Conservation (phyloP, 148 eudicot species). For the Diospyros lotus region DNA sequence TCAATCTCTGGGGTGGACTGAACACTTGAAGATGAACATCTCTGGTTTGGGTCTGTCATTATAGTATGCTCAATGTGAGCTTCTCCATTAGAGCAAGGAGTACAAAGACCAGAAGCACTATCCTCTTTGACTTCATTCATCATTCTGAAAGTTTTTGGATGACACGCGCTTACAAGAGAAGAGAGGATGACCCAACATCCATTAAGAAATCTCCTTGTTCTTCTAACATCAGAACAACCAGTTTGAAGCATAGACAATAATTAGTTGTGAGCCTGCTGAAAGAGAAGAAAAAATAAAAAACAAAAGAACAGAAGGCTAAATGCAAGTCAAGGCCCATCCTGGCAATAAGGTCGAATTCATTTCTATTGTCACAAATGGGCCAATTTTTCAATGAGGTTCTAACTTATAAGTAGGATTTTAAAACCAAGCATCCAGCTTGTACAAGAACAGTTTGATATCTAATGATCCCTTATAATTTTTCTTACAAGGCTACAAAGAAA, state of each 20-base stretch:
- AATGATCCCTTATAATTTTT: too few relatives aligned
- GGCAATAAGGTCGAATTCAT: background rate
- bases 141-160: slow-evolving; percentile 8
- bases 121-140: slow-evolving; percentile 40
- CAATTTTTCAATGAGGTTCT: background rate
- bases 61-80: slow-evolving; percentile 15
- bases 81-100: slow-evolving; percentile 20
- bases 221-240: slow-evolving; percentile 19
- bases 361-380: background rate
- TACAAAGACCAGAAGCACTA: slow-evolving; percentile 23
- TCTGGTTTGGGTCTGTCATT: slow-evolving; percentile 10
- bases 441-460: background rate
- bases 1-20: slow-evolving; percentile 87
- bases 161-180: background rate
- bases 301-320: background rate
- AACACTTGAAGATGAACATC: slow-evolving; percentile 28
- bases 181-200: slow-evolving; percentile 1
- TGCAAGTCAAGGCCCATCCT: background rate
- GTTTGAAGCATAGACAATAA: slow-evolving; percentile 11
- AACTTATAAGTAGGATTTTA: background rate
- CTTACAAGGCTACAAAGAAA: too few relatives aligned
- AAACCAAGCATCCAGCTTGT: background rate
- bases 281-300: background rate
- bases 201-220: slow-evolving; percentile 11
- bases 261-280: slow-evolving; percentile 2